phyloP scores from a whole-genome alignment of 208 protist species.

The Acanthamoeba royreba region DNA sequence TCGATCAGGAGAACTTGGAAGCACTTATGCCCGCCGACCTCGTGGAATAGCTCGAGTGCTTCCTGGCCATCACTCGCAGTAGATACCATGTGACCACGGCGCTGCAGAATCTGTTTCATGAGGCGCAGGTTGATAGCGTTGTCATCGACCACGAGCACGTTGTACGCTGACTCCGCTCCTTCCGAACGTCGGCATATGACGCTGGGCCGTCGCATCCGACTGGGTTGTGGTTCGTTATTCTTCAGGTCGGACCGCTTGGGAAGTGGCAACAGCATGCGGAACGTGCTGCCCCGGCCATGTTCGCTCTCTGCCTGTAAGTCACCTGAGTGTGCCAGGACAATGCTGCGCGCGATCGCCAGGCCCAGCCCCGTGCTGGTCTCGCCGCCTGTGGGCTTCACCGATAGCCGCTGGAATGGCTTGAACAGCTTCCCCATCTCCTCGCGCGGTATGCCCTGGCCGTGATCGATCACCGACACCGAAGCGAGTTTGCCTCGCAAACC shows the following conservation, averaged over 20 bases:
- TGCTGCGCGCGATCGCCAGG: not conserved
- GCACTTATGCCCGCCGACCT: not conserved
- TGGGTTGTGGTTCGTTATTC: not conserved
- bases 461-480: not conserved
- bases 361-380: not conserved
- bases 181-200: not conserved
- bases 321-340: not conserved
- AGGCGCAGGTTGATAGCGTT: not conserved
- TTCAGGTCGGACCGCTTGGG: not conserved
- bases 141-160: not conserved
- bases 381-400: not conserved
- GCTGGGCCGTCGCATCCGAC: not conserved
- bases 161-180: not conserved
- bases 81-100: not conserved
- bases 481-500: not conserved
- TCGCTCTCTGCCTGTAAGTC: not conserved
- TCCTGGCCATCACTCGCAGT: not conserved
- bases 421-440: not conserved
- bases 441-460: not conserved
- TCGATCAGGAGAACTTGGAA: not conserved
- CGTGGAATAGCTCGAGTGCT: not conserved
- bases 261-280: not conserved
- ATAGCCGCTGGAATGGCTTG: not conserved
- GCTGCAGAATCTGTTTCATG: not conserved
- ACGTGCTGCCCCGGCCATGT: not conserved